Percentiles rank a stretch among this genome's conserved stretches.
These are phyloP conservation scores for Fusarium continuum DNA, from an alignment of 2,329 filamentous ascomycete genomes.

Conservation along the genomic window DNA sequence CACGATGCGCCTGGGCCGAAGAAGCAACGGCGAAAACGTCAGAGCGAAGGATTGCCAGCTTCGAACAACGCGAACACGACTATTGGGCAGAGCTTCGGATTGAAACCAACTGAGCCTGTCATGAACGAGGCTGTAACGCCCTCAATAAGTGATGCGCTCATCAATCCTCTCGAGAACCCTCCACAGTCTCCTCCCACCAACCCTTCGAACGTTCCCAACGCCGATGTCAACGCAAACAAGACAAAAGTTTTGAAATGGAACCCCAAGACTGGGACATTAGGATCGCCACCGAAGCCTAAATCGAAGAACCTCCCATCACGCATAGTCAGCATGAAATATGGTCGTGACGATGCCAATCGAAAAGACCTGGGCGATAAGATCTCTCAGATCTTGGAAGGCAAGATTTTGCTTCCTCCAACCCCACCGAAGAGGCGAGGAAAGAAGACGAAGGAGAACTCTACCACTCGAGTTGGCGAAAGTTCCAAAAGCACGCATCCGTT, in stretches of 20 bases:
- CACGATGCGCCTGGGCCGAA: constrained; percentile 41
- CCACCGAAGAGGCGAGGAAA: constrained; percentile 42
- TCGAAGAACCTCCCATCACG: constrained; percentile 46
- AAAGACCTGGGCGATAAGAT: constrained; percentile 67
- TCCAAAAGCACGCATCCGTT: constrained; percentile 55
- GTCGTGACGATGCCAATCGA: constrained; percentile 55
- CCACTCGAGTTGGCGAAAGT: constrained; percentile 30
- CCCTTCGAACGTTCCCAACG: constrained; percentile 8
- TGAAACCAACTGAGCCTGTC: constrained; percentile 1
- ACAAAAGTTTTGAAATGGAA: constrained; percentile 66
- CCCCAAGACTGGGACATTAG: constrained; percentile 68
- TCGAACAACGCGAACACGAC: constrained; percentile 16
- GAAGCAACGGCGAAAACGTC: constrained; percentile 41
- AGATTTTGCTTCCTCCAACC: constrained; percentile 39
- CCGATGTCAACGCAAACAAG: constrained; percentile 44
- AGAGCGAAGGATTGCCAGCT: constrained; percentile 13
- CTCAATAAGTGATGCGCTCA: constrained; percentile 25
- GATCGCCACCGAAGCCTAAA: constrained; percentile 68
- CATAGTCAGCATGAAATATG: constrained; percentile 69
- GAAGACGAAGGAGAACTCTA: constrained; percentile 38
- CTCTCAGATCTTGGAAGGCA: constrained; percentile 64
- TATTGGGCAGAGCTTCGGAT: constrained; percentile 18
- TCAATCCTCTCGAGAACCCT: not conserved
- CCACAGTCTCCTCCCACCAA: not conserved
- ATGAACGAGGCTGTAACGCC: constrained; percentile 15